phyloP scores from a whole-genome alignment of 1,284 basidiomycete genomes.

The Kwoniella shivajii region DNA sequence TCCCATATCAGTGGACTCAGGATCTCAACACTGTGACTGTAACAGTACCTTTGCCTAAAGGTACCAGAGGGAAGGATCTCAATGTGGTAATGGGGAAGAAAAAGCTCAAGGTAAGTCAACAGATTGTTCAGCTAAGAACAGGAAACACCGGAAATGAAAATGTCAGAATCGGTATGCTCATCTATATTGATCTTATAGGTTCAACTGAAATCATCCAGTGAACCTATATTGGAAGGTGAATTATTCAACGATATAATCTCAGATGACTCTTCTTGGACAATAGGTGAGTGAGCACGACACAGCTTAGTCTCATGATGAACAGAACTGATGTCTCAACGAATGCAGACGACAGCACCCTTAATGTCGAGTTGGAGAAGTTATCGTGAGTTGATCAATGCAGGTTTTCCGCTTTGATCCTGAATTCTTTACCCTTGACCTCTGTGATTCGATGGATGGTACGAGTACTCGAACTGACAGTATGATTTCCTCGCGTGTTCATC shows the following conservation, averaged over 20 bases:
- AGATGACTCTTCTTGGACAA: constrained; percentile 96
- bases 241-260: constrained; percentile 90
- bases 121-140: too few relatives aligned
- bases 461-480: too few relatives aligned
- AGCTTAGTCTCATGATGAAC: not conserved
- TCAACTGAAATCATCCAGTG: constrained; percentile 74
- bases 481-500: too few relatives aligned
- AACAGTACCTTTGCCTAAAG: constrained; percentile 77
- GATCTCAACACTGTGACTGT: constrained; percentile 85
- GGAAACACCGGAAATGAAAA: too few relatives aligned
- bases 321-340: not conserved
- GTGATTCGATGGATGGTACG: too few relatives aligned
- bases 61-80: constrained; percentile 80
- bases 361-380: constrained; percentile 53
- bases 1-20: constrained; percentile 93
- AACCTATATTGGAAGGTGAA: constrained; percentile 84
- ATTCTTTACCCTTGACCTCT: too few relatives aligned
- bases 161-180: not conserved
- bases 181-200: constrained; percentile 56
- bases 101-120: constrained; percentile 64
- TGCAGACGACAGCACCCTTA: constrained; percentile 46
- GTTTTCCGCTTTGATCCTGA: not conserved
- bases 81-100: constrained; percentile 75
- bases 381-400: constrained; percentile 32
- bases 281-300: constrained; percentile 63